These are phyloP conservation scores for Vanderwaltozyma verrucispora DNA, from an alignment of 805 yeast species.

Conservation along the genomic window DNA sequence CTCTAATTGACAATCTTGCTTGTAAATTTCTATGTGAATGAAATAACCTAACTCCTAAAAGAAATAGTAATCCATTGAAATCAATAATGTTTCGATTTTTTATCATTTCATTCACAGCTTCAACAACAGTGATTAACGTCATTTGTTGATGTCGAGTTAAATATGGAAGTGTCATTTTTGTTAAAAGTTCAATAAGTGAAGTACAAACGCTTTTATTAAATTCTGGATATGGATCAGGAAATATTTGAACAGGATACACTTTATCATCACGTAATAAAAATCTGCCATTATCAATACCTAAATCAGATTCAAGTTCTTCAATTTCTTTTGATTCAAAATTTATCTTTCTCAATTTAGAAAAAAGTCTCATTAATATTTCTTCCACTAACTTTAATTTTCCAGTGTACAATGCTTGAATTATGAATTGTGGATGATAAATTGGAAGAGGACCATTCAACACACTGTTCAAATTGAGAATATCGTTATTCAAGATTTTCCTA, in stretches of 20 bases:
- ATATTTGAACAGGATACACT: constrained; percentile 16
- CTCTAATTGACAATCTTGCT: constrained; percentile 57
- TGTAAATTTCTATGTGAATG: constrained; percentile 44
- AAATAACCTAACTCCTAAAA: constrained; percentile 60
- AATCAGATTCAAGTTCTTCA: constrained; percentile 23
- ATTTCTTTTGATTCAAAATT: constrained; percentile 33
- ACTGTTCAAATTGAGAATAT: constrained; percentile 57
- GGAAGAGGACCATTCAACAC: constrained; percentile 86
- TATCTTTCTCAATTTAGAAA: constrained; percentile 43
- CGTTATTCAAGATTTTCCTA: constrained; percentile 41
- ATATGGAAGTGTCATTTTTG: constrained; percentile 60
- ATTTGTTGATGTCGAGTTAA: constrained; percentile 87
- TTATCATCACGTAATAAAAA: constrained; percentile 18
- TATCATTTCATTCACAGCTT: constrained; percentile 48
- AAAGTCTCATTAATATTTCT: constrained; percentile 44
- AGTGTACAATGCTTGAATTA: constrained; percentile 63
- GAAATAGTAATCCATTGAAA: constrained; percentile 57
- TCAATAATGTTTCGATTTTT: constrained; percentile 29
- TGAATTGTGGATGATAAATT: constrained; percentile 78
- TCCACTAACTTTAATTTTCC: constrained; percentile 48
- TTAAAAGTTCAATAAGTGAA: constrained; percentile 47
- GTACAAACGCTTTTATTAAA: constrained; percentile 37
- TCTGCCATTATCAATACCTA: constrained; percentile 22
- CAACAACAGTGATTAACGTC: constrained; percentile 61
- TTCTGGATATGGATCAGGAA: constrained; percentile 31